These are phyloP conservation scores for Uronychia binucleata DNA, from an alignment of 73 alveolate genomes.

Conservation along the genomic window DNA sequence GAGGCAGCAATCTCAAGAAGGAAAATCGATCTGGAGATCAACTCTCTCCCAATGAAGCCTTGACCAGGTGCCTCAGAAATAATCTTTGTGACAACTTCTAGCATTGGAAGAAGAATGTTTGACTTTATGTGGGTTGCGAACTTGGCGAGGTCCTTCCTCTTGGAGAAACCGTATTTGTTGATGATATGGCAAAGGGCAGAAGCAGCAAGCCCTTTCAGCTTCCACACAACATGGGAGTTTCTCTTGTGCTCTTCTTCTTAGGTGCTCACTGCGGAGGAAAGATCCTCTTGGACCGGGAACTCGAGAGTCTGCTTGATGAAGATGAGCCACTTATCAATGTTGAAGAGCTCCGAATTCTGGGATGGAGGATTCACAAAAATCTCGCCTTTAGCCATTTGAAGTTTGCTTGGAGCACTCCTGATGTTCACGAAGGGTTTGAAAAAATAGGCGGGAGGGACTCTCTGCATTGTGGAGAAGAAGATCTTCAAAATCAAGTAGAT, in stretches of 20 bases:
- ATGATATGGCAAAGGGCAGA: background rate
- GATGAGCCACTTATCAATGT: background rate
- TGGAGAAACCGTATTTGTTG: background rate
- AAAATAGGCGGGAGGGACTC: background rate
- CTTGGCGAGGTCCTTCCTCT: constrained; percentile 1
- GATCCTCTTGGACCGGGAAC: background rate
- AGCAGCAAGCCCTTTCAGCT: background rate
- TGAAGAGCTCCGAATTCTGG: background rate
- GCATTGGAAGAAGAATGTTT: background rate
- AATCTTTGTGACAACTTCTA: background rate
- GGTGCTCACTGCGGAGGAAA: background rate
- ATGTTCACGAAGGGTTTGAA: background rate
- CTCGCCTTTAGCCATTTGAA: background rate
- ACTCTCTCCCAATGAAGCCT: background rate
- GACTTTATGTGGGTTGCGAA: background rate
- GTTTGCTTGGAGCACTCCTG: background rate
- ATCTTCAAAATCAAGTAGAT: background rate
- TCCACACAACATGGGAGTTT: background rate
- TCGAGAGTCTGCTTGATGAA: background rate
- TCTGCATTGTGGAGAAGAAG: background rate
- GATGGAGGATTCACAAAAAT: background rate
- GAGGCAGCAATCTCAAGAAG: background rate
- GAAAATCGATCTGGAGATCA: background rate
- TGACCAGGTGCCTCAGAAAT: background rate
- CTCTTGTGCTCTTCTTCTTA: background rate